These are phyloP conservation scores for Gyromitra esculenta DNA, from an alignment of 2,329 filamentous ascomycete genomes.

Conservation along the genomic window DNA sequence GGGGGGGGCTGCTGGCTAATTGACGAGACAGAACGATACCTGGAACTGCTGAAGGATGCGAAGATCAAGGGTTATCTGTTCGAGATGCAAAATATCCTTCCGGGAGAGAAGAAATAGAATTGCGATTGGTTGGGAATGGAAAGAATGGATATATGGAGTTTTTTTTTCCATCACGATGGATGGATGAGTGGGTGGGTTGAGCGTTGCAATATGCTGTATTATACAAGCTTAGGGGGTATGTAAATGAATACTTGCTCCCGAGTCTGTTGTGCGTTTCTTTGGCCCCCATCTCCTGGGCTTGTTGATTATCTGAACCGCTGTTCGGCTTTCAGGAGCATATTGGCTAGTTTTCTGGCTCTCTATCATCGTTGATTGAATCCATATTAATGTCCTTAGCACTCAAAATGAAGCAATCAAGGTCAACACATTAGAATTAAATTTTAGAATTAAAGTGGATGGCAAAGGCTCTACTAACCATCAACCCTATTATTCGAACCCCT, in stretches of 20 bases:
- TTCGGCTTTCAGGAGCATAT: not conserved
- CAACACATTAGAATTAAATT: not conserved
- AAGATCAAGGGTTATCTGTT: constrained; percentile 83
- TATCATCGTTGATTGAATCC: not conserved
- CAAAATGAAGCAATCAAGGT: not conserved
- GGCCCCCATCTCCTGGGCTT: not conserved
- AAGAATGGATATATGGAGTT: constrained; percentile 1
- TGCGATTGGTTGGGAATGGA: not conserved
- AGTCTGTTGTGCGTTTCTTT: not conserved
- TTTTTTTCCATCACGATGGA: constrained; percentile 8
- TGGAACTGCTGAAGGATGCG: constrained; percentile 78
- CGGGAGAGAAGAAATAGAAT: constrained; percentile 38
- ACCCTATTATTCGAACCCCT: no score
- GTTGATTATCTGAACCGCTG: not conserved
- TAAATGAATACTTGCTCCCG: constrained; percentile 31
- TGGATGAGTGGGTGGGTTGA: not conserved
- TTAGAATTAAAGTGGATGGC: not conserved
- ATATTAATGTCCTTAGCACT: not conserved
- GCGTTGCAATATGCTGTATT: constrained; percentile 36
- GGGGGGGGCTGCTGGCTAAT: constrained; percentile 46
- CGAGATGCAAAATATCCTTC: constrained; percentile 60
- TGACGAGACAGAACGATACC: constrained; percentile 73
- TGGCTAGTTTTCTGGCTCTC: not conserved
- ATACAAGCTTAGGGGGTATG: constrained; percentile 23
- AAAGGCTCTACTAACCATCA: no score